Evolutionary conservation across 176 grass and related monocot species (phyloP), one percentile per base, ranked within the genome.

Genomic region (Aegilops tauschii): DNA sequence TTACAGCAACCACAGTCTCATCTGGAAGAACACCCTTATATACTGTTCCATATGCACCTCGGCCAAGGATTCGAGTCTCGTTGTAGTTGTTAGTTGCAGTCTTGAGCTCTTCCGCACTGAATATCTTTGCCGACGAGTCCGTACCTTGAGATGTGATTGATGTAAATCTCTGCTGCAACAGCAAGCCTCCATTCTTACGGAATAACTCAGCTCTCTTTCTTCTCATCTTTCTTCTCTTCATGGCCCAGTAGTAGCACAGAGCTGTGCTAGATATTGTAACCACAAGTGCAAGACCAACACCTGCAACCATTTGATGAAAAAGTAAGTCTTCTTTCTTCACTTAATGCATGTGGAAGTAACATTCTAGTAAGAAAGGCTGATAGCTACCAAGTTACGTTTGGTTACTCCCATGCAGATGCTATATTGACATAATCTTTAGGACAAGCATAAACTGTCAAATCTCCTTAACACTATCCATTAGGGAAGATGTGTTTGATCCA

Each of bases 121-220:
- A 90, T 81, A 90, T 90, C 74, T 85, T 93, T 52, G 88, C 58
- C 23, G 78, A 40, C 0, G 62, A 61, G 47, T 34, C 18, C n/a
- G 28, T 40, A 0, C 25, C 8, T 31, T 85, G 79, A 30, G 92
- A 80, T 1, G 82, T 75, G 17, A 79, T 79, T 23, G 5, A 61
- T 1, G 80, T 28, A 72, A 90, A 70, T 83, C 80, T 87, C 50
- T 88, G 86, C 18, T 90, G 92, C 79, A 93, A 18, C 32, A 90
- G 61, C 30, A 93, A 80, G 1, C 92, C 92, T 62, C 92, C 92
- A 36, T 93, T 93, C 65, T 80, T 85, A 5, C 78, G 54, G 86
- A 93, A 93, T 27, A 83, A 65, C 29, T 88, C 86, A 0, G 78
- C 49, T 83, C 83, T 90, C 4, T 83, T 59, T 69, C 30, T 86